Evolutionary conservation across 371 early-diverging fungal species (phyloP).

Genomic region (Rhizopus sp.): DNA sequence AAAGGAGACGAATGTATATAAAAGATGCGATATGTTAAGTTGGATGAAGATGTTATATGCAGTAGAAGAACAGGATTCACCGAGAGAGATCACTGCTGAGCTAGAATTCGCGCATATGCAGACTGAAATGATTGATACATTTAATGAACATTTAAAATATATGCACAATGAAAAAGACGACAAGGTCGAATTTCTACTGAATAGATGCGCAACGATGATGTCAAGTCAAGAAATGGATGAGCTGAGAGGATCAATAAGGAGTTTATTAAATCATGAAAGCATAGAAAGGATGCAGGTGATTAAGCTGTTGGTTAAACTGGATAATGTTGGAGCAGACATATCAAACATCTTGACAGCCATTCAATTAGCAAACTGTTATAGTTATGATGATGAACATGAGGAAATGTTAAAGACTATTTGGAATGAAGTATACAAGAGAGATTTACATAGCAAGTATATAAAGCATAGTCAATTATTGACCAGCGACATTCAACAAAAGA

Average conservation of each 20-base stretch:
- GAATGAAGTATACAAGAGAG: neutral
- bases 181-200: neutral
- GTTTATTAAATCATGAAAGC: neutral
- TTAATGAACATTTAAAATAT: neutral
- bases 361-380: neutral
- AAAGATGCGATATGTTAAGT: constrained; percentile 1
- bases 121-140: neutral
- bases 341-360: neutral
- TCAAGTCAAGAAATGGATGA: neutral
- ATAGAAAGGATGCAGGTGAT: neutral
- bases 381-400: too few relatives aligned
- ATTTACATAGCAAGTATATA: neutral
- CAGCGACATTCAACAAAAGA: neutral
- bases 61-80: neutral
- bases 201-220: neutral
- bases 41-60: neutral
- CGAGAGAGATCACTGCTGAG: neutral
- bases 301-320: neutral
- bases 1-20: constrained; percentile 1
- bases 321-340: constrained; percentile 3
- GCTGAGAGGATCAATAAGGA: neutral
- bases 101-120: neutral
- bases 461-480: neutral
- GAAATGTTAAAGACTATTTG: neutral
- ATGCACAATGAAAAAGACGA: neutral